Conservation (phyloP, 352 stramenopile genomes). For the Thraustochytrium aureum region DNA sequence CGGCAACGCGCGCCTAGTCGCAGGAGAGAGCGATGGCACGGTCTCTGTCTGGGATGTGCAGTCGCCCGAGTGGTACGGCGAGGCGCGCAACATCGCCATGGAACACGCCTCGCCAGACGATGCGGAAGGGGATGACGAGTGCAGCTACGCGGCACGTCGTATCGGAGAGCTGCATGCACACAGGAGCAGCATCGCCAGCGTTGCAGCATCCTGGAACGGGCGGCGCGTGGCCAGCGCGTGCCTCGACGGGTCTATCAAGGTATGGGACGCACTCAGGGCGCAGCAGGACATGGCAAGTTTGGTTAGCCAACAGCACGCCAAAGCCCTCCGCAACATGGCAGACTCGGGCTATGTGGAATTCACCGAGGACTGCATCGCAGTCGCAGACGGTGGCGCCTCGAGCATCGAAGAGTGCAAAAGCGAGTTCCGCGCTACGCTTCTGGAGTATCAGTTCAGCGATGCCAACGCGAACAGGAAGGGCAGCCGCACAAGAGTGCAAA, state of each 20-base stretch:
- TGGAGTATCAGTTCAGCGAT: constrained; percentile 27
- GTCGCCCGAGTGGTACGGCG: neutral
- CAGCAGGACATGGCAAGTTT: neutral
- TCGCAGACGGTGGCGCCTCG: constrained; percentile 13
- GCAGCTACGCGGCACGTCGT: neutral
- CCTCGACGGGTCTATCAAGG: neutral
- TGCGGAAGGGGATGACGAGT: neutral
- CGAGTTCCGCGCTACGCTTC: constrained; percentile 17
- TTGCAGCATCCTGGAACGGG: neutral
- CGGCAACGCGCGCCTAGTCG: neutral
- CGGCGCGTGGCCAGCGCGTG: neutral
- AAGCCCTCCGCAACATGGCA: neutral
- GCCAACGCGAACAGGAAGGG: neutral
- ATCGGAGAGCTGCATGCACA: neutral
- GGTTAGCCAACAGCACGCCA: neutral
- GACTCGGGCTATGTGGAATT: constrained; percentile 6
- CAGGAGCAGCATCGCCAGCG: neutral
- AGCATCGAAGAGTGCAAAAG: constrained; percentile 26
- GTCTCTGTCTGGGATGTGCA: constrained; percentile 10
- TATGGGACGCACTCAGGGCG: constrained; percentile 20
- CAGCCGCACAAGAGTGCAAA: neutral
- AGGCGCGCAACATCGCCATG: no score
- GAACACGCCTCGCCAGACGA: neutral
- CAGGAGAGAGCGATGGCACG: constrained; percentile 6
- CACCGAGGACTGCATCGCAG: constrained; percentile 9